These are phyloP conservation scores for Citrus inodora DNA, from an alignment of 345 rosid genomes.

Conservation along the genomic window DNA sequence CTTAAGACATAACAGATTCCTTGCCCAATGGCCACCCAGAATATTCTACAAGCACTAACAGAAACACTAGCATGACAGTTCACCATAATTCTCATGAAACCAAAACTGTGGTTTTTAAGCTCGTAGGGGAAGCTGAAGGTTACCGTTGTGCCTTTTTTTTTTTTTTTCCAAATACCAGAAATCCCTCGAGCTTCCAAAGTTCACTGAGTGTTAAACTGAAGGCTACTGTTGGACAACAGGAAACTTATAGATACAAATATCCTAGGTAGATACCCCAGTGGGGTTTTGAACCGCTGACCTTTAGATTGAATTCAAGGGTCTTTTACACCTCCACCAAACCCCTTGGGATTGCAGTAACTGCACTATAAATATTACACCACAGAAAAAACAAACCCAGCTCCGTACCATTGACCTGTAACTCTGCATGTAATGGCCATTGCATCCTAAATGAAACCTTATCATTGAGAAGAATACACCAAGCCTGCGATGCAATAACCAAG, in stretches of 20 bases:
- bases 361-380: neutral
- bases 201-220: neutral
- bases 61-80: neutral
- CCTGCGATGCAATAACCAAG: slow-evolving; percentile 13
- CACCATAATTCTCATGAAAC: neutral
- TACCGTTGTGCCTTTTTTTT: neutral
- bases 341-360: neutral
- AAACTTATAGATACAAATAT: neutral
- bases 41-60: neutral
- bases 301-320: neutral
- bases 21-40: neutral
- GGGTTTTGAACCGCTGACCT: neutral
- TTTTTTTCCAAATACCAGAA: neutral
- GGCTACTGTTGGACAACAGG: neutral
- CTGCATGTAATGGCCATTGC: slow-evolving; percentile 30
- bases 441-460: slow-evolving; percentile 31
- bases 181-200: neutral
- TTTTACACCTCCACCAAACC: neutral
- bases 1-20: neutral
- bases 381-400: neutral
- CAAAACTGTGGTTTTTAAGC: neutral
- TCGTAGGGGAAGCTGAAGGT: neutral
- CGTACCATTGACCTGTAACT: slow-evolving; percentile 31
- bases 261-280: neutral
- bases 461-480: slow-evolving; percentile 36